These are phyloP conservation scores for Astrothelium macrocarpum DNA, from an alignment of 495 filamentous ascomycete genomes.

Conservation along the genomic window DNA sequence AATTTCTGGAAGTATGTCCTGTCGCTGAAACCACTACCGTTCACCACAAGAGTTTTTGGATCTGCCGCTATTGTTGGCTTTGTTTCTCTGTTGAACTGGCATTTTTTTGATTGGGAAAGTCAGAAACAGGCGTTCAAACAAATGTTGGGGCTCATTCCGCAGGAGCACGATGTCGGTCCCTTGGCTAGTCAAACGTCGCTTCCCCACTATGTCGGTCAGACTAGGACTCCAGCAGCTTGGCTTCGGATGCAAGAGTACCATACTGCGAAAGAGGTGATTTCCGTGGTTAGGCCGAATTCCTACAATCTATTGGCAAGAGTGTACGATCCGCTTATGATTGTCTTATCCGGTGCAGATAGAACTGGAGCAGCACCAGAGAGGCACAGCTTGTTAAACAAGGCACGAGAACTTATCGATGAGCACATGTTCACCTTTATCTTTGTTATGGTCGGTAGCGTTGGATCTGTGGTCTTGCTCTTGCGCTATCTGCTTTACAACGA, in stretches of 20 bases:
- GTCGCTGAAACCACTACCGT: conserved; percentile 26
- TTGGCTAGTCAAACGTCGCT: conserved; percentile 8
- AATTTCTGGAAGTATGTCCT: background rate
- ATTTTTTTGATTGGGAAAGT: conserved; percentile 53
- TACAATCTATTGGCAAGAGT: conserved; percentile 58
- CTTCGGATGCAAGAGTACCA: conserved; percentile 62
- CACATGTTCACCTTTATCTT: conserved; percentile 48
- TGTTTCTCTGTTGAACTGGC: conserved; percentile 52
- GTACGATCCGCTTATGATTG: conserved; percentile 57
- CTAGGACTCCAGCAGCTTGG: conserved; percentile 60
- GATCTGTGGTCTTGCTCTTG: conserved; percentile 52
- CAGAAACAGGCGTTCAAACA: conserved; percentile 31
- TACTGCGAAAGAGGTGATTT: conserved; percentile 60
- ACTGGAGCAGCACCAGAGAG: conserved; percentile 31
- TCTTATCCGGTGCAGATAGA: conserved; percentile 53
- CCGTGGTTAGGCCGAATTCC: conserved; percentile 53
- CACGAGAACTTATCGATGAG: conserved; percentile 41
- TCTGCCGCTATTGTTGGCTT: conserved; percentile 52
- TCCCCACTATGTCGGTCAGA: conserved; percentile 50
- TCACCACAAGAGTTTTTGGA: conserved; percentile 52
- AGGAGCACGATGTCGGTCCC: background rate
- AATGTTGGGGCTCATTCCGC: conserved; percentile 24
- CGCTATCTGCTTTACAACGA: conserved; percentile 54
- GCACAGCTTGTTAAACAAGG: conserved; percentile 29
- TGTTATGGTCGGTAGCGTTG: conserved; percentile 43